These are phyloP conservation scores for Mycena sp. DNA, from an alignment of 1,284 basidiomycete genomes.

Conservation along the genomic window DNA sequence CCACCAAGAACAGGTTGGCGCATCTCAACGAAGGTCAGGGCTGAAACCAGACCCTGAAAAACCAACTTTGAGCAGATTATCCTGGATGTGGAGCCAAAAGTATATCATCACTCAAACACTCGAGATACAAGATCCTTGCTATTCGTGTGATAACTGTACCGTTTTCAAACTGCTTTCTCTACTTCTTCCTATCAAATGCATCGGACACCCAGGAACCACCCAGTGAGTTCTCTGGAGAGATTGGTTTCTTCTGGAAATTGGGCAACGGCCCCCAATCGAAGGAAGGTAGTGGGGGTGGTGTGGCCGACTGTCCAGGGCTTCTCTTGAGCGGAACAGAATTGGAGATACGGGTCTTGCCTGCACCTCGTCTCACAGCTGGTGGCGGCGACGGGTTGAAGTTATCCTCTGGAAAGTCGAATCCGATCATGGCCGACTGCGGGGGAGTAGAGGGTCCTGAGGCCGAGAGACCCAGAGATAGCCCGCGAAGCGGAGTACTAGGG, in stretches of 20 bases:
- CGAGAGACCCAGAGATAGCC: conserved; percentile 11
- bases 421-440: conserved; percentile 24
- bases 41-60: no score
- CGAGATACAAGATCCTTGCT: no score
- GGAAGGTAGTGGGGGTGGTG: conserved; percentile 46
- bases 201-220: conserved; percentile 32
- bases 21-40: no score
- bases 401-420: conserved; percentile 45
- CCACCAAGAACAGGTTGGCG: no score
- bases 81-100: no score
- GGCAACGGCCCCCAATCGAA: conserved; percentile 78
- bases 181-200: conserved; percentile 23
- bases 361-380: conserved; percentile 43
- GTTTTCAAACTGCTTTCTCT: no score
- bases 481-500: neutral
- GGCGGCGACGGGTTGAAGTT: conserved; percentile 44
- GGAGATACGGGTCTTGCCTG: conserved; percentile 50
- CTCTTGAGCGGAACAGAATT: conserved; percentile 55
- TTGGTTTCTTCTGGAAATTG: conserved; percentile 44
- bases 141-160: no score
- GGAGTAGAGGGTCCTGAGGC: no score
- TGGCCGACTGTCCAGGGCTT: conserved; percentile 37
- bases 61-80: no score
- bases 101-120: no score
- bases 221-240: conserved; percentile 22